Percentiles rank a stretch among this genome's conserved stretches.
Evolutionary conservation across 768 basidiomycete species (phyloP).

Genomic region (Udeniomyces megalosporus): DNA sequence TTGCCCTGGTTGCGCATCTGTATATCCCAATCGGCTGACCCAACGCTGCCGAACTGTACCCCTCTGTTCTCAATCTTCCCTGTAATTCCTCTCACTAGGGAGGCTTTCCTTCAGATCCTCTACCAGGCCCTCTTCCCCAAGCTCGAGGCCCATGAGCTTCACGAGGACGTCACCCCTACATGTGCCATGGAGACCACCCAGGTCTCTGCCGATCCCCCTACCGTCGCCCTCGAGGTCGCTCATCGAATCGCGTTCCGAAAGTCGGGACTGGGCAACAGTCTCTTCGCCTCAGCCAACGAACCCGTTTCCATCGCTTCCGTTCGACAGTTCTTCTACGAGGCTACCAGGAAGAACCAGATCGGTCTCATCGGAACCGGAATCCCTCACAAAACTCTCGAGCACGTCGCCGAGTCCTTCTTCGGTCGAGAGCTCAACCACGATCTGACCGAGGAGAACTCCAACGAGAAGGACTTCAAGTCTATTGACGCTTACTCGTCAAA

Average conservation of each 20-base stretch:
- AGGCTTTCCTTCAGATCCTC: conserved; percentile 66
- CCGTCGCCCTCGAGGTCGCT: conserved; percentile 66
- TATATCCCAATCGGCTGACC: background rate
- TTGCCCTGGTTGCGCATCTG: no score
- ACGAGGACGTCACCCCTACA: conserved; percentile 37
- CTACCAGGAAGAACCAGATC: conserved; percentile 42
- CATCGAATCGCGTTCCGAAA: conserved; percentile 79
- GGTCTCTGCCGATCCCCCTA: conserved; percentile 46
- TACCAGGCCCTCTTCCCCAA: conserved; percentile 69
- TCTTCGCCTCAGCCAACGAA: conserved; percentile 61
- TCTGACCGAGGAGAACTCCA: background rate
- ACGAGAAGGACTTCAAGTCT: background rate
- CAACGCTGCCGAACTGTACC: no score
- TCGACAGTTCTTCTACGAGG: conserved; percentile 45
- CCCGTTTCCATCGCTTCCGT: conserved; percentile 48
- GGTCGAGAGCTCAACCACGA: conserved; percentile 8
- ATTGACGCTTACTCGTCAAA: conserved; percentile 23
- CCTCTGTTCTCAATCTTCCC: background rate
- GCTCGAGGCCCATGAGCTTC: conserved; percentile 37
- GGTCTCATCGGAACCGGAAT: conserved; percentile 81
- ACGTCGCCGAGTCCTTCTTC: background rate
- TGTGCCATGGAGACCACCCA: conserved; percentile 52
- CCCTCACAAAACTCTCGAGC: conserved; percentile 40
- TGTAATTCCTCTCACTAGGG: conserved; percentile 38
- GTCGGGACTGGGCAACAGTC: conserved; percentile 72